Percentiles rank a stretch among this genome's conserved stretches.
Evolutionary conservation across 306 rosid genomes (phyloP).

Genomic region (Gleditsia sinensis): DNA sequence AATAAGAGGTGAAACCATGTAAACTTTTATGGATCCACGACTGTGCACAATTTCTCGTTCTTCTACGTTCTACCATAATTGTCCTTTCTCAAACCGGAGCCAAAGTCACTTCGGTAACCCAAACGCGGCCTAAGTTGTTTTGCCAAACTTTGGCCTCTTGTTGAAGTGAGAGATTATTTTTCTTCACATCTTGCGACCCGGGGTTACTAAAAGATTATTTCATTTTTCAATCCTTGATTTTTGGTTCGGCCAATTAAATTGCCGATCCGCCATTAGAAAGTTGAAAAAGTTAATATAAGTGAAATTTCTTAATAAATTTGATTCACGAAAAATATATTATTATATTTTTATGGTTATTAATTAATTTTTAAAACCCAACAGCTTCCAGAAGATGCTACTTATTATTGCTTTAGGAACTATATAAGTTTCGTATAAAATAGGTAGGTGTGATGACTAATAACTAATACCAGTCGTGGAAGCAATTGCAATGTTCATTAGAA

Average conservation of each 20-base stretch:
- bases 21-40: not conserved
- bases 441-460: not conserved
- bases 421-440: not conserved
- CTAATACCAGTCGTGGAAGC: not conserved
- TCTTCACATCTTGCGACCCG: not conserved
- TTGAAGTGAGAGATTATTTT: not conserved
- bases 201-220: not conserved
- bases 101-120: not conserved
- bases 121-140: not conserved
- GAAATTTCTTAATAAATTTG: too few species aligned
- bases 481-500: not conserved
- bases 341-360: too few species aligned
- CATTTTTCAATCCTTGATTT: not conserved
- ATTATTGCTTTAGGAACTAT: not conserved
- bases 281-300: too few species aligned
- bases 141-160: not conserved
- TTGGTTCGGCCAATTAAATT: too few species aligned
- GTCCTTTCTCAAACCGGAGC: too few species aligned
- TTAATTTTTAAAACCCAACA: too few species aligned
- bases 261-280: too few species aligned
- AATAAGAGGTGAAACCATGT: too few species aligned
- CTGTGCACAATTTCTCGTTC: not conserved
- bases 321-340: too few species aligned
- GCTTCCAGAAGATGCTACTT: too few species aligned
- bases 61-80: too few species aligned